phyloP scores from a whole-genome alignment of 768 basidiomycete species.

The Termitomyces sp. region DNA sequence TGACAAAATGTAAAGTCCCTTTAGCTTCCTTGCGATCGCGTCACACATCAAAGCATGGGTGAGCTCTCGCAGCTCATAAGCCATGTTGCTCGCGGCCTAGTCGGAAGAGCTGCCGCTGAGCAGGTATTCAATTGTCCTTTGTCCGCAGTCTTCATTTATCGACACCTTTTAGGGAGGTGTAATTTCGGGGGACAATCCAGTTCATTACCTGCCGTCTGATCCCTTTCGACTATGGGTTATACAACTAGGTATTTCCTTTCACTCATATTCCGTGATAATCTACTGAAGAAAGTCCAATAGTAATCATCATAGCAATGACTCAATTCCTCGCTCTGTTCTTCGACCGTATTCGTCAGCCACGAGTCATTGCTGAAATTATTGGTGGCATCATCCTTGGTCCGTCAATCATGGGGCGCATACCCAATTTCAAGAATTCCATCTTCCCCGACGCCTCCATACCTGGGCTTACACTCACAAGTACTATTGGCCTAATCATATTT shows the following conservation, averaged over 20 bases:
- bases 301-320: constrained; percentile 77
- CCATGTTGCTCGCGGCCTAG: constrained; percentile 23
- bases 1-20: background rate
- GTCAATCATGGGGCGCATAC: constrained; percentile 75
- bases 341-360: constrained; percentile 72
- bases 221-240: constrained; percentile 77
- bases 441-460: constrained; percentile 51
- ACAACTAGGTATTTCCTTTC: constrained; percentile 52
- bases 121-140: constrained; percentile 29
- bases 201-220: constrained; percentile 52
- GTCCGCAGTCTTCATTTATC: background rate
- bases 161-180: constrained; percentile 56
- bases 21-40: background rate
- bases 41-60: constrained; percentile 35
- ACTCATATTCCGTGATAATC: background rate
- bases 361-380: constrained; percentile 92
- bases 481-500: constrained; percentile 71
- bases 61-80: constrained; percentile 34
- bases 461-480: constrained; percentile 66
- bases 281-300: constrained; percentile 25
- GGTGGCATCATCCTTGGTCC: constrained; percentile 85
- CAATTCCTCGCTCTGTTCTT: constrained; percentile 67
- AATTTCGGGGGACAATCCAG: constrained; percentile 72
- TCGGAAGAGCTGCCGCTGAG: constrained; percentile 43
- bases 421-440: constrained; percentile 56